A percentile compares a stretch with the other conserved stretches of the same genome.
Conservation (phyloP, 2,329 filamentous ascomycete genomes). For the Trichothecium sympodiale region DNA sequence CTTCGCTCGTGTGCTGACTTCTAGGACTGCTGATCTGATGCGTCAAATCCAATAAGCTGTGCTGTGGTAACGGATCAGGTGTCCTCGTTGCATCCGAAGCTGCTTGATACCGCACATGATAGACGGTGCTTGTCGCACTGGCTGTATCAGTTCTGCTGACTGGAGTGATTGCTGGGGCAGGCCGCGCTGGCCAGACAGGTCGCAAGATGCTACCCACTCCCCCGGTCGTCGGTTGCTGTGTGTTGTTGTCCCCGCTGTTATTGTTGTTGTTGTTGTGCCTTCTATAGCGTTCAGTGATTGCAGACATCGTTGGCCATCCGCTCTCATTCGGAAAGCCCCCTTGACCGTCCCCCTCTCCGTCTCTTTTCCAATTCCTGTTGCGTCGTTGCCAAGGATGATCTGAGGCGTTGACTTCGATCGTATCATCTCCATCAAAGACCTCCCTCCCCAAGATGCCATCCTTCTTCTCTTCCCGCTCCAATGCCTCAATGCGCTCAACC, state of each 20-base stretch:
- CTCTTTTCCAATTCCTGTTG: conserved; percentile 22
- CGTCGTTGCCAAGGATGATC: conserved; percentile 36
- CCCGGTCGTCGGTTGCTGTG: conserved; percentile 15
- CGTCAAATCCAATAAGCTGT: conserved; percentile 19
- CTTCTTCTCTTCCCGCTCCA: conserved; percentile 88
- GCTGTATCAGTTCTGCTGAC: conserved; percentile 51
- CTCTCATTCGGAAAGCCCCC: conserved; percentile 7
- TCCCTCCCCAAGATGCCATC: conserved; percentile 85
- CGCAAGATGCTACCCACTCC: conserved; percentile 27
- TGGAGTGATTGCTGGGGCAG: conserved; percentile 42
- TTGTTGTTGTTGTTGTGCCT: not conserved
- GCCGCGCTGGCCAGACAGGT: conserved; percentile 45
- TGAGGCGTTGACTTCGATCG: conserved; percentile 55
- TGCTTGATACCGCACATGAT: conserved; percentile 50
- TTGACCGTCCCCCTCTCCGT: conserved; percentile 17
- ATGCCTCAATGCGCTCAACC: conserved; percentile 87
- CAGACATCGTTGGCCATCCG: not conserved
- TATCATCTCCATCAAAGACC: conserved; percentile 89
- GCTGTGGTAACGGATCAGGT: conserved; percentile 24
- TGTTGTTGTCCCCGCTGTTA: not conserved
- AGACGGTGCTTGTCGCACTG: conserved; percentile 53
- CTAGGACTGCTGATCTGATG: conserved; percentile 21
- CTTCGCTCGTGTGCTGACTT: conserved; percentile 14
- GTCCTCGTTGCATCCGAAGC: conserved; percentile 40
- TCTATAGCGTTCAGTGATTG: not conserved